These are phyloP conservation scores for Termitomyces eurrhizus DNA, from an alignment of 768 basidiomycete genomes.

Conservation along the genomic window DNA sequence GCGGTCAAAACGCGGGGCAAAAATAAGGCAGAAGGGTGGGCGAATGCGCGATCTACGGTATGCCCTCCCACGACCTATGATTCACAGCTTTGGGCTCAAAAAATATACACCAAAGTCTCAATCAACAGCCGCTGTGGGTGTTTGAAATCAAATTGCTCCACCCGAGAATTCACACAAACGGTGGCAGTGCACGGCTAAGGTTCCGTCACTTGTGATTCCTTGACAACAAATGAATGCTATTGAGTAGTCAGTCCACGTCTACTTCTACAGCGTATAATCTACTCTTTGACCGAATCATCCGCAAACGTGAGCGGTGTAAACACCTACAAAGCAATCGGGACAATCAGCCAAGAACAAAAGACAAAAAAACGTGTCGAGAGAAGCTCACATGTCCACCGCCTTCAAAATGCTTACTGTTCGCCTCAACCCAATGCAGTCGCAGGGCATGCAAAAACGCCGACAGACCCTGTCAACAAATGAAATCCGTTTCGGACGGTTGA, in stretches of 20 bases:
- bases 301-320: conserved; percentile 50
- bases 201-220: not conserved
- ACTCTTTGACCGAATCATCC: conserved; percentile 34
- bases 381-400: conserved; percentile 76
- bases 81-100: not conserved
- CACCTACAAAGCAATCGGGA: conserved; percentile 27
- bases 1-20: conserved; percentile 15
- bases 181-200: not conserved
- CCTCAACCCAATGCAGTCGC: conserved; percentile 97
- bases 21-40: not conserved
- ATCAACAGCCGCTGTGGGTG: not conserved
- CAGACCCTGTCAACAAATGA: conserved; percentile 56
- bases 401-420: conserved; percentile 94
- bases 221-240: not conserved
- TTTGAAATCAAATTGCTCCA: not conserved
- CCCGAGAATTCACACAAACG: not conserved
- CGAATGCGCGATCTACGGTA: not conserved
- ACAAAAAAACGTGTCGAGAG: conserved; percentile 14
- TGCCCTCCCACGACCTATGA: too few relatives aligned
- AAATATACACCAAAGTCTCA: not conserved
- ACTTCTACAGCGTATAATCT: conserved; percentile 9
- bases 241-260: not conserved
- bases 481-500: conserved; percentile 17
- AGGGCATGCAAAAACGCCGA: conserved; percentile 96
- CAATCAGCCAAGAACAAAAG: conserved; percentile 13